Evolutionary conservation across 805 yeast species (phyloP), one percentile per base, ranked within the genome.

Genomic region (Diddensiella transvaalensis): DNA sequence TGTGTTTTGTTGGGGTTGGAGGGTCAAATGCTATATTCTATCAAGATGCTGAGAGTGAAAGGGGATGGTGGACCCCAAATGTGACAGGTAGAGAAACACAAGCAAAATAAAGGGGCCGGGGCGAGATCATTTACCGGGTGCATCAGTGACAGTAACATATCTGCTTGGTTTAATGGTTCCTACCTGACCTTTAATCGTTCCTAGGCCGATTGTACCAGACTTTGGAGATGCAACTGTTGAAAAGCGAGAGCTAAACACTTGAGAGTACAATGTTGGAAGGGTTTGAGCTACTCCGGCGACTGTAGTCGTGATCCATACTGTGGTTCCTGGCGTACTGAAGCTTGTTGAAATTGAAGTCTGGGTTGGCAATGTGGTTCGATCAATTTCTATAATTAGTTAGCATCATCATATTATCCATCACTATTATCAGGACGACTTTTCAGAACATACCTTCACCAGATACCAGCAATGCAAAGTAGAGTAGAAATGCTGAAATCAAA

Each of bases 171-270:
- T 46, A 29, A 55, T 59, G 15, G 49, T 41, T 29, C 97, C 98
- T 4, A 87, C 77, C 0, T 72, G 64, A 2, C 96, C 96, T 1
- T 72, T 54, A 11, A 80, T 59, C 2, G 85, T 67, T 0, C 96
- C 97, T 44, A 91, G 61, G 0, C 97, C 97, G 40, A 89, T 74
- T 3, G 77, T 62, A 1, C 97, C 99, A 0, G 80, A 54, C 13
- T 78, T 64, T 1, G 82, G 82, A 0, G 71, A 45, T 0, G 74
- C 73, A 1, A 80, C 67, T 2, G 78, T 43, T 35, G 58, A 26
- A 54, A 59, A 74, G 44, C 66, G 50, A 19, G 66, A 44, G 19
- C 61, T 33, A 57, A 76, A 77, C 8, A 55, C 22, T 57, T 78
- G 83, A 5, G 70, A 50, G 60, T 62, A 78, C n/a, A 65, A 55